Conservation (phyloP, 2,329 filamentous ascomycete genomes). For the Triangularia verruculosa region DNA sequence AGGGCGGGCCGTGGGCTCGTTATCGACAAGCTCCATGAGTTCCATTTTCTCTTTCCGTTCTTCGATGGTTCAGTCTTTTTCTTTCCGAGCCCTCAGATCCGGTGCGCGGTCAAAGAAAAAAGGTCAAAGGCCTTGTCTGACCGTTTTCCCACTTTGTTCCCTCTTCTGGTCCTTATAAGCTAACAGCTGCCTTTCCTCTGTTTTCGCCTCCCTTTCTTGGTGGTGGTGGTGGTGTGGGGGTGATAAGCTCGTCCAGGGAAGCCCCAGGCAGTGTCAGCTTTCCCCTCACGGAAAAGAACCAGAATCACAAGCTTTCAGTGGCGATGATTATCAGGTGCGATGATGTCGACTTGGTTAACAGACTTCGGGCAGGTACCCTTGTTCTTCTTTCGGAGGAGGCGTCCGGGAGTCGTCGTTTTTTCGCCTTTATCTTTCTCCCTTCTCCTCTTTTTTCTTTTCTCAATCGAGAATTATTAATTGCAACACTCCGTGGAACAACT, state of each 20-base stretch:
- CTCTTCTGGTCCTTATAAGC: background rate
- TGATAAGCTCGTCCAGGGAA: slow-evolving; percentile 10
- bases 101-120: slow-evolving; percentile 20
- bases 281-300: slow-evolving; percentile 13
- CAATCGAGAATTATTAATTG: slow-evolving; percentile 37
- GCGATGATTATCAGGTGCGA: slow-evolving; percentile 27
- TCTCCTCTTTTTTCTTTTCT: slow-evolving; percentile 21
- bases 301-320: slow-evolving; percentile 23
- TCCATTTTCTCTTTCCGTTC: slow-evolving; percentile 46
- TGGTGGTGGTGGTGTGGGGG: slow-evolving; percentile 20
- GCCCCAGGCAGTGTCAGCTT: slow-evolving; percentile 10
- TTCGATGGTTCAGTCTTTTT: slow-evolving; percentile 8
- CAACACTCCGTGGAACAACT: slow-evolving; percentile 25
- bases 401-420: slow-evolving; percentile 33
- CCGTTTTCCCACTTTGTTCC: slow-evolving; percentile 17
- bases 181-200: background rate
- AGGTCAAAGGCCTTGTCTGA: slow-evolving; percentile 5
- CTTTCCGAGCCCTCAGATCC: slow-evolving; percentile 13
- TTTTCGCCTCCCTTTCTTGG: background rate
- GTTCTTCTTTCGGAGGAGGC: slow-evolving; percentile 30
- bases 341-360: slow-evolving; percentile 32
- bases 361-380: slow-evolving; percentile 34
- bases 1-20: slow-evolving; percentile 59
- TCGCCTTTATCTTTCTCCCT: slow-evolving; percentile 7
- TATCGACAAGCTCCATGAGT: slow-evolving; percentile 62